Evolutionary conservation across 2,329 filamentous ascomycete genomes (phyloP), one percentile per base, ranked within the genome.

Genomic region (Salinomyces thailandicus): DNA sequence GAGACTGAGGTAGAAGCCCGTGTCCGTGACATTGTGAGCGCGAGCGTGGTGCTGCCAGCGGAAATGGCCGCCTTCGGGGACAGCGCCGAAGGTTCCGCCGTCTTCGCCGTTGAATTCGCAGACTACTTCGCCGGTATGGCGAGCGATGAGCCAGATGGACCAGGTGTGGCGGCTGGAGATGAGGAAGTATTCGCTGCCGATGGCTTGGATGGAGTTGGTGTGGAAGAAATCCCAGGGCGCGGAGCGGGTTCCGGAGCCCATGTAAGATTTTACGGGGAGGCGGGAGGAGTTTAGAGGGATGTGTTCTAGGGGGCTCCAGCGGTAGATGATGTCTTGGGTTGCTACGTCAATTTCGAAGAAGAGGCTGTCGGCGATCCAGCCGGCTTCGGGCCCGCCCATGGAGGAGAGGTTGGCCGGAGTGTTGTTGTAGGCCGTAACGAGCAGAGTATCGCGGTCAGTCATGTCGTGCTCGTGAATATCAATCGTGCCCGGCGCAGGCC

Each of bases 281-380:
- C 38, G 42, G 24, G 47, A 45, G 8, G 41, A 35, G 7, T 33
- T 38, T 12, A 51, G 20, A 14, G 40, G 41, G 7, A 49, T 33
- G 26, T 64, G 59, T 1, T 57, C 57, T 0, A 64, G 39, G 2
- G 62, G 52, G 26, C 57, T 63, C 65, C 65, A 67, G 5, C 39
- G 47, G 34, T 60, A 66, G 1, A 67, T 35, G 2, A 66, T 44
- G 18, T 63, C 50, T 14, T 53, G 51, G 0, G 60, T 65, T 22
- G 52, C 48, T 3, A 62, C 47, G 29, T 67, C 61, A 7, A 67
- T 50, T 40, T 67, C 63, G 34, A 58, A 62, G 37, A 66, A 57
- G 16, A 63, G 36, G 17, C 50, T 53, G 40, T 67, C 60, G 15
- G 43, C 42, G 6, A 59, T 46, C 51, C 52, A 61, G 4, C 55